Evolutionary conservation across 1,139 yeast genomes (phyloP), one percentile per base, ranked within the genome.

Genomic region (Yamadazyma sp.): DNA sequence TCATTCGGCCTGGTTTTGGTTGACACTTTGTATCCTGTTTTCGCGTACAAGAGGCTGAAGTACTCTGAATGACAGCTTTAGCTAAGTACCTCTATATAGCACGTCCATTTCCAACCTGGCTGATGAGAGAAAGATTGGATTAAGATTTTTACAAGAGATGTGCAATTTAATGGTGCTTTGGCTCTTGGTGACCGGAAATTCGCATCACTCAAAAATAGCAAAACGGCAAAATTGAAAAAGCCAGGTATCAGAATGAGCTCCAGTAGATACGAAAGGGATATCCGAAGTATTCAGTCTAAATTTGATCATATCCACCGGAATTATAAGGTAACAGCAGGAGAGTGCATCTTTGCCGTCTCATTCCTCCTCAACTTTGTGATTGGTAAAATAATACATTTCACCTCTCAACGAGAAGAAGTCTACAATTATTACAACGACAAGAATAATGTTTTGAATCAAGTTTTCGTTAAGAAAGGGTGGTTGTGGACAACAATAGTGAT

Each of bases 401-500:
- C 59, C n/a, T 55, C 73, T 5, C 64, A 61, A 12, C 40, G 56
- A 10, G 71, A 63, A 39, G 73, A 70, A 37, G 67, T 70, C 10
- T 61, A 67, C 58, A 77, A 75, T 53, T 79, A 77, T 55, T 85
- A 81, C 59, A 78, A 83, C 41, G 64, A 77, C 44, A 84, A 83
- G 57, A 62, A 73, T 32, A 86, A 86, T 58, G 34, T 89, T 15
- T 58, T 91, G 46, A 92, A 92, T 59, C 75, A 74, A 25, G 38
- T 75, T 4, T 86, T 92, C 58, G 96, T 91, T 32, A 92, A 92
- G 55, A 73, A 73, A 31, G 98, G 97, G 2, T 92, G 98, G 98
- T 73, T 80, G 12, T 92, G 98, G 98, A 89, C 96, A 1, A 74
- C 89, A 0, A 17, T 64, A 3, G 57, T 51, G 14, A 48, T 71